Base-by-base conservation (phyloP, 495 filamentous ascomycete species). In the Aspergillus affinis region DNA sequence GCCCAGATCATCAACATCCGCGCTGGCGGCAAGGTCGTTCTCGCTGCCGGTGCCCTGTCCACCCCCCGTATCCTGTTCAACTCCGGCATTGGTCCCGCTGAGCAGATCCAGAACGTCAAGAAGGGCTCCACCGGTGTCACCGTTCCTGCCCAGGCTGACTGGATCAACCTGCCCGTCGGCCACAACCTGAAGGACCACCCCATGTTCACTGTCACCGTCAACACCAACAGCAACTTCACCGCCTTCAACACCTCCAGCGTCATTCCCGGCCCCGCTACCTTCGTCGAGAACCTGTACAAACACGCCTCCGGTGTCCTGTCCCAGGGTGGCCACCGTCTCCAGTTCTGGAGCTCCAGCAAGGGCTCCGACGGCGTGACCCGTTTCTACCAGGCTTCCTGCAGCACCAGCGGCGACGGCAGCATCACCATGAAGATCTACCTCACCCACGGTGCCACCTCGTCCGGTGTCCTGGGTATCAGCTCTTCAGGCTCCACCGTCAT, bases 121-220 rank as follows among this genome's bases (percentile, higher is more conserved):
- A 64, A 63, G 46, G 79, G 78, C 2, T 56, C 20, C 23, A 65
- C 60, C 20, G 66, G 70, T 13, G 63, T 72, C 1, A 84, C 86
- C 56, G 80, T 82, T 15, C 65, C 81, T 20, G 75, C 68, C 21
- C 80, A 85, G 75, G 63, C 65, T 2, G 65, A 82, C 20, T 90
- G 87, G 87, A 88, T 91, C 69, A 75, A 82, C 60, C 75, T 88
- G 20, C 88, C 88, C 10, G 88, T 91, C 23, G 88, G 88, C n/a
- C 77, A 86, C 64, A 89, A 88, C 69, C 69, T 90, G 29, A 81
- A 85, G 58, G 88, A 91, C 69, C 88, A 91, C 67, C 75, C 83
- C 60, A 86, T 88, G 69, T 89, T 86, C 55, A 85, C 88, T 64
- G 72, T 83, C 13, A 84, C 30, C 21, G 52, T 88, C 56, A 79